Conservation (phyloP, 805 yeast species). For the Myxozyma neotropica region DNA sequence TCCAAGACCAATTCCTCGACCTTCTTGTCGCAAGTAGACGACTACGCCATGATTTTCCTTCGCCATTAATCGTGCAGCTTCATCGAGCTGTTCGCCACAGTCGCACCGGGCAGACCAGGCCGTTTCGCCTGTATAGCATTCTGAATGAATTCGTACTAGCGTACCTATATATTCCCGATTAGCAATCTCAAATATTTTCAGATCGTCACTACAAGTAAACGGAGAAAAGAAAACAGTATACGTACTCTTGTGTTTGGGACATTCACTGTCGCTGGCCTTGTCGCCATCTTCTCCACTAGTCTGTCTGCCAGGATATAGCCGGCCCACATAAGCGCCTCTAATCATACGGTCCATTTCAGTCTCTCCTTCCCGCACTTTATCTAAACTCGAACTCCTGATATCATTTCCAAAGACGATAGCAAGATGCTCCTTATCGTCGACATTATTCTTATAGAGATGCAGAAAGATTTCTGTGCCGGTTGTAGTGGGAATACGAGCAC, state of each 20-base stretch:
- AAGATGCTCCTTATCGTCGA: slow-evolving; percentile 90
- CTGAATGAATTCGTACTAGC: slow-evolving; percentile 89
- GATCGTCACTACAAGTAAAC: too few species aligned
- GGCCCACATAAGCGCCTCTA: slow-evolving; percentile 96
- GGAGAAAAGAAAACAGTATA: background rate
- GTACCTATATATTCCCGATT: slow-evolving; percentile 34
- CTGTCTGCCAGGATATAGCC: slow-evolving; percentile 80
- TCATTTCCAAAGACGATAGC: slow-evolving; percentile 97
- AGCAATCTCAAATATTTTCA: background rate
- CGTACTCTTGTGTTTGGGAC: background rate
- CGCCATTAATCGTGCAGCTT: slow-evolving; percentile 94
- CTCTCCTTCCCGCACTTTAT: slow-evolving; percentile 63
- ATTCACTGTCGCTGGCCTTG: slow-evolving; percentile 36
- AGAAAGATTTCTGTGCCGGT: slow-evolving; percentile 91
- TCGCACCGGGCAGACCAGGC: slow-evolving; percentile 99
- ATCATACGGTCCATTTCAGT: slow-evolving; percentile 94
- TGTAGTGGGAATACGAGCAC: slow-evolving; percentile 96
- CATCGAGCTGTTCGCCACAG: slow-evolving; percentile 98
- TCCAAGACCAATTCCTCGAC: slow-evolving; percentile 98
- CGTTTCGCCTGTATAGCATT: slow-evolving; percentile 98
- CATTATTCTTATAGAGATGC: slow-evolving; percentile 82
- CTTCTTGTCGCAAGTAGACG: slow-evolving; percentile 95
- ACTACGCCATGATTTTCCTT: slow-evolving; percentile 86
- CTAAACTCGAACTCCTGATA: slow-evolving; percentile 76
- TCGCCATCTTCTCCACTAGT: slow-evolving; percentile 46